Evolutionary conservation across 2,329 filamentous ascomycete species (phyloP), one percentile per base, ranked within the genome.

Genomic region (Talaromyces amestolkiae): DNA sequence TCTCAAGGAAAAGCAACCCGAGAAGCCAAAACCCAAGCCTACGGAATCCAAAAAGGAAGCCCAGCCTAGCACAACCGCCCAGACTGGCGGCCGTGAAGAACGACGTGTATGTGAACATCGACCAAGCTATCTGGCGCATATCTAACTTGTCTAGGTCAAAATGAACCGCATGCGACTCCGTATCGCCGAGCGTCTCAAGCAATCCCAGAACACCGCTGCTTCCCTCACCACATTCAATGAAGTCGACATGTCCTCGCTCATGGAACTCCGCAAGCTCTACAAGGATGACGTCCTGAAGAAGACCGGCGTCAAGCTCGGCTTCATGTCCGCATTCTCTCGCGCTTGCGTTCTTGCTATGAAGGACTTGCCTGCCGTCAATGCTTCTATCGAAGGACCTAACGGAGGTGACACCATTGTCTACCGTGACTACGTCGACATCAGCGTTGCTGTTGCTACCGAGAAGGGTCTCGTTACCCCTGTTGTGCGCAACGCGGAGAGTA

Each of bases 101-200:
- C 90, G 92, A 69, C 88, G 93, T 68, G 93, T 94, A 87, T 70
- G 91, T 82, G 43, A 27, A 24, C 13, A 13, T 67, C 39, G 8
- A 22, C 58, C n/a, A 22, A 11, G 27, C 19, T 41, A 41, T 68
- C 49, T 43, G 49, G 37, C 35, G 33, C 53, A 47, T 43, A 60
- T 15, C 61, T 60, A 53, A 65, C 17, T 61, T 64, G 11, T 58
- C 4, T 72, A 95, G 91, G 92, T 98, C 74, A 99, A 99, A 86
- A 99, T 99, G 95, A 98, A 98, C 85, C 92, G 95, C 70, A 99
- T 99, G 95, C 93, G 95, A 70, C 87, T 98, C 68, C 90, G 95
- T 68, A 99, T 98, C 72, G 92, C 95, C 60, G 95, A 99, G 84
- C 93, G 95, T 72, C 87, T 99, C 70, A 99, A 99, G 87, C 95